A percentile compares a stretch with the other conserved stretches of the same genome.
Evolutionary conservation across 2,329 filamentous ascomycete genomes (phyloP).

Genomic region (Nemania sp.): DNA sequence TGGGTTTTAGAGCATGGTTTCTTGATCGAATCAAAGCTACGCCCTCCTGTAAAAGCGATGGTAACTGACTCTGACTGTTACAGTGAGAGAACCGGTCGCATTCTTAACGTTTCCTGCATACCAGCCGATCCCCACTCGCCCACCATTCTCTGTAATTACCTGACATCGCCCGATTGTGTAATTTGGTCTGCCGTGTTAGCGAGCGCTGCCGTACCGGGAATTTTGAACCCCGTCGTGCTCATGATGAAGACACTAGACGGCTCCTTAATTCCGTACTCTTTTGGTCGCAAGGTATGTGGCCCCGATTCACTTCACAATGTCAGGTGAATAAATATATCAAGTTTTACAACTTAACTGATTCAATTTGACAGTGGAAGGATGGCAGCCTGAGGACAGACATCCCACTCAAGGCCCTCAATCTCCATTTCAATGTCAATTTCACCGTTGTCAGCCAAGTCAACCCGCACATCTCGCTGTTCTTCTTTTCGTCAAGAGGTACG

Average conservation of each 20-base stretch:
- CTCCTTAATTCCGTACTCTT: constrained; percentile 83
- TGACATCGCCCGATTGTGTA: constrained; percentile 94
- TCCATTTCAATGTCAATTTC: constrained; percentile 99
- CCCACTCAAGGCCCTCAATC: constrained; percentile 88
- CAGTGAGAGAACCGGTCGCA: constrained; percentile 80
- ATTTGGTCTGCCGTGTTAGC: constrained; percentile 97
- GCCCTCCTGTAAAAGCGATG: neutral
- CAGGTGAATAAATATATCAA: neutral
- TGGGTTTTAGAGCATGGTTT: too few species aligned
- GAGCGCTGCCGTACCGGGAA: constrained; percentile 93
- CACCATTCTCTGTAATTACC: constrained; percentile 90
- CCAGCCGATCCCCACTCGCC: constrained; percentile 93
- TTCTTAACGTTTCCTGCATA: constrained; percentile 94
- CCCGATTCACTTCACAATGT: neutral
- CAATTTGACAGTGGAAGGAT: constrained; percentile 75
- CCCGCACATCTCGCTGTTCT: constrained; percentile 97
- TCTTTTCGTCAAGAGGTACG: constrained; percentile 91
- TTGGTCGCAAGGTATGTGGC: constrained; percentile 74
- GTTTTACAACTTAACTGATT: constrained; percentile 11
- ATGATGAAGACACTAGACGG: constrained; percentile 85
- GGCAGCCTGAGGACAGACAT: constrained; percentile 94
- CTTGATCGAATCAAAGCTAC: too few species aligned
- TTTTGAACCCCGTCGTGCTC: constrained; percentile 91
- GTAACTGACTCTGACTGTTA: neutral
- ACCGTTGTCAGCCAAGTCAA: constrained; percentile 89